Evolutionary conservation across 192 early-diverging fungal species (phyloP), one percentile per base, ranked within the genome.

Genomic region (Gorgonomyces haynaldii): DNA sequence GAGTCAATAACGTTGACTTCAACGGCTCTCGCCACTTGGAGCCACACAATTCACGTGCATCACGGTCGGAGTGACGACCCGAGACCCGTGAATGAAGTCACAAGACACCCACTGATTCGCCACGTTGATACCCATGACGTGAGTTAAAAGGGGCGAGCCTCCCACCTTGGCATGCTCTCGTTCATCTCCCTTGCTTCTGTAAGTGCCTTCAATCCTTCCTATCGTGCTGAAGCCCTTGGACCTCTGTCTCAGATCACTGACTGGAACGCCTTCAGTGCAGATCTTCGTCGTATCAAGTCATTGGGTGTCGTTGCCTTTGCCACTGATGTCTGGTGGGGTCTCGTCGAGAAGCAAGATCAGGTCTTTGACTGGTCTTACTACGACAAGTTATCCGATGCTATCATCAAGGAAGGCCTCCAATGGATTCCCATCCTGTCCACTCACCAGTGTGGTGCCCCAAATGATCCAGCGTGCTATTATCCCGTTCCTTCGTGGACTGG

Each of bases 361-460:
- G 13, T 27, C 1, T 52, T 52, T 28, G 51, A 52, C 42, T 52
- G 51, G 51, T 43, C 40, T n/a, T 52, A 52, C 30, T 52, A 52
- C 30, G 35, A 52, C 19, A 41, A 12, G 6, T 24, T 52, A 9
- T 52, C 51, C 13, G 37, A 24, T 15, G 13, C 41, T 17, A 44
- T 52, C 42, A 52, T 52, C 42, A 45, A 52, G 4, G 51, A 22
- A 22, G 51, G 51, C 23, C 26, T 52, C 10, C 25, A 52, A 15
- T 52, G 51, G 51, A 52, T 52, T 21, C 51, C 51, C 29, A 52
- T 52, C 27, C n/a, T 52, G 40, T 52, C 51, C 13, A 52, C 51
- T n/a, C 51, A 52, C 21, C 12, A 42, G 41, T 52, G 51, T 21
- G 51, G 51, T 2, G 51, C 25, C 3, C 16, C 21, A 3, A 16